These are phyloP conservation scores for Orbilia blumenaviensis DNA, from an alignment of 2,329 filamentous ascomycete genomes.

Conservation along the genomic window DNA sequence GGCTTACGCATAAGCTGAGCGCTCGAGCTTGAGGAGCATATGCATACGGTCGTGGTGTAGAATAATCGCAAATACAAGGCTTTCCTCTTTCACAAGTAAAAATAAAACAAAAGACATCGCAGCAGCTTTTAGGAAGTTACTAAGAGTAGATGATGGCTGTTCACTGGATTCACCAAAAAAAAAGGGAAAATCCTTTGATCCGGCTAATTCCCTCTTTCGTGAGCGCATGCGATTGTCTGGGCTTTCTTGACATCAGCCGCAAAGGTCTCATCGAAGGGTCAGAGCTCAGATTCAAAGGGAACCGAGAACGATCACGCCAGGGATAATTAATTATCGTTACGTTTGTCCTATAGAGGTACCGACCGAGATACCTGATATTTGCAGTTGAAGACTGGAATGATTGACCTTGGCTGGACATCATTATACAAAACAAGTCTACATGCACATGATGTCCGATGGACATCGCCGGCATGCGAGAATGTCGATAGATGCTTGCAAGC, in stretches of 20 bases:
- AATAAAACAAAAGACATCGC: too few species aligned
- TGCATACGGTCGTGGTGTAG: background rate
- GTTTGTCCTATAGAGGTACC: too few species aligned
- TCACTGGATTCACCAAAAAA: too few species aligned
- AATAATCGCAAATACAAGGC: slow-evolving; percentile 6
- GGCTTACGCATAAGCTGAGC: background rate
- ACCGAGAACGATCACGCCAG: too few species aligned
- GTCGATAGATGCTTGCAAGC: slow-evolving; percentile 28
- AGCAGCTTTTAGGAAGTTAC: background rate
- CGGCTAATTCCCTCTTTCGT: slow-evolving; percentile 2
- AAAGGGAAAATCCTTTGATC: background rate
- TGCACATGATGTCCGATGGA: too few species aligned
- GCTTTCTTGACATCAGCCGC: slow-evolving; percentile 10
- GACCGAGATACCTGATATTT: background rate
- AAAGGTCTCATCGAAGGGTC: background rate
- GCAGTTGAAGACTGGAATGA: background rate
- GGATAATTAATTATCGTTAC: too few species aligned
- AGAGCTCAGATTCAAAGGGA: background rate
- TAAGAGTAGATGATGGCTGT: background rate
- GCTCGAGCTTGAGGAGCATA: background rate
- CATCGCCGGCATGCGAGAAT: slow-evolving; percentile 31
- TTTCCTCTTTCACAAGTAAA: too few species aligned
- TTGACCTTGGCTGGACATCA: slow-evolving; percentile 8
- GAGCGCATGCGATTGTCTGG: background rate
- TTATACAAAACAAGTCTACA: background rate